Conservation (phyloP, 2,329 filamentous ascomycete genomes). For the Alternaria postmessia region DNA sequence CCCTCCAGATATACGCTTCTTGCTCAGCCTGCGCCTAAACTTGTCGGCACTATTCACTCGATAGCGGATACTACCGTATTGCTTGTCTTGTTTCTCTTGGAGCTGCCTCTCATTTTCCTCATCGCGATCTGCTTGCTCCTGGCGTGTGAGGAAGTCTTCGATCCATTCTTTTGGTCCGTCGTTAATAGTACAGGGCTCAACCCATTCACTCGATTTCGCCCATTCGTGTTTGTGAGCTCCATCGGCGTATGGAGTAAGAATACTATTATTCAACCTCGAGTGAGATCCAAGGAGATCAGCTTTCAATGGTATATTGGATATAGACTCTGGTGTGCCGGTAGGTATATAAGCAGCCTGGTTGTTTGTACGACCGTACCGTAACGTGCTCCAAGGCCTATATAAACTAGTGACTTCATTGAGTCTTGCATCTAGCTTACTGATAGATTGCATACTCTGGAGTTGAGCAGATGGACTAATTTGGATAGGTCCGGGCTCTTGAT, state of each 20-base stretch:
- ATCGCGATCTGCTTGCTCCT: slow-evolving; percentile 9
- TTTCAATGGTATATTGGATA: slow-evolving; percentile 3
- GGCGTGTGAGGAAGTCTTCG: slow-evolving; percentile 15
- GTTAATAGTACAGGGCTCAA: slow-evolving; percentile 2
- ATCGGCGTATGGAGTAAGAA: neutral
- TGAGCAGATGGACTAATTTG: slow-evolving; percentile 14
- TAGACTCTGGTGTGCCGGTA: slow-evolving; percentile 12
- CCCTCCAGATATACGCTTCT: neutral
- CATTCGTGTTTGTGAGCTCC: slow-evolving; percentile 1
- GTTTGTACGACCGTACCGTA: neutral
- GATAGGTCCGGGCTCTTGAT: slow-evolving; percentile 13
- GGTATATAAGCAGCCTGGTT: neutral
- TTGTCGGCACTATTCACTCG: slow-evolving; percentile 13
- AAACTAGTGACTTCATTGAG: neutral
- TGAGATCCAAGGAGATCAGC: slow-evolving; percentile 6
- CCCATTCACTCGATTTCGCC: slow-evolving; percentile 12
- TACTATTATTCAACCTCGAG: slow-evolving; percentile 1
- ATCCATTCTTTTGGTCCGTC: slow-evolving; percentile 16
- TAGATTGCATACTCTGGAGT: slow-evolving; percentile 19
- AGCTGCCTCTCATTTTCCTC: neutral
- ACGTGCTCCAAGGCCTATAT: neutral
- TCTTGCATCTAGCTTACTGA: slow-evolving; percentile 6
- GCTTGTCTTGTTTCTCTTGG: slow-evolving; percentile 6
- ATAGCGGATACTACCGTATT: neutral
- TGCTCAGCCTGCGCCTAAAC: slow-evolving; percentile 8